Evolutionary conservation across 1,139 yeast species (phyloP), one percentile per base, ranked within the genome.

Genomic region (Geotrichum macrosporum): DNA sequence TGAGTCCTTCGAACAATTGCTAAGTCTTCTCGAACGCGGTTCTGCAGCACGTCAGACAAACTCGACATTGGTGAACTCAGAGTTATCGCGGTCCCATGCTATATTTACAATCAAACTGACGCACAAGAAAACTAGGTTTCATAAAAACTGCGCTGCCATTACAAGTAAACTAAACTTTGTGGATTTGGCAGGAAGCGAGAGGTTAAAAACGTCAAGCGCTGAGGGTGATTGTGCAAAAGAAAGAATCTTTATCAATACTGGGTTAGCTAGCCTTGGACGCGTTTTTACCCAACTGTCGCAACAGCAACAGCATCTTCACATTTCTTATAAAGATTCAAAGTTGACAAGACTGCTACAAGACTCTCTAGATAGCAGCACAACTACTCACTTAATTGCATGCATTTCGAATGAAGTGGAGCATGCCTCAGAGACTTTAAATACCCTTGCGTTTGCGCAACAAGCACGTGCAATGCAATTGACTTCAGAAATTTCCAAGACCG

Each of bases 131-230:
- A 12, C 53, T 57, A 9, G 59, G 56, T 8, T 50, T 55, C n/a
- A 35, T 51, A 3, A 56, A 60, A 4, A 45, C 56, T 20, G 53
- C n/a, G n/a, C n/a, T n/a, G n/a, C n/a, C n/a, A n/a, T 75, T 89
- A 32, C 58, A 3, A 53, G 58, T 36, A 81, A 89, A 0, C 75
- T 92, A 33, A 84, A 94, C 22, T 71, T 89, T 50, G 89, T 97
- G 70, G 98, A 89, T 67, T 74, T 89, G 59, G 98, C 98, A 0
- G 97, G 97, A 20, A 84, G 95, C 18, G 97, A 92, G 64, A 74
- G 85, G 57, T 77, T 87, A 41, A 77, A 72, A 52, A 71, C 85
- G 48, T 96, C 96, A 0, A 81, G 94, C 0, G 74, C 83, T 1
- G 86, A 87, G 60, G 67, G 73, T 0, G 96, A 82, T 57, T 75